Conservation (phyloP, 2,329 filamentous ascomycete genomes). For the Fonsecaea nubica region DNA sequence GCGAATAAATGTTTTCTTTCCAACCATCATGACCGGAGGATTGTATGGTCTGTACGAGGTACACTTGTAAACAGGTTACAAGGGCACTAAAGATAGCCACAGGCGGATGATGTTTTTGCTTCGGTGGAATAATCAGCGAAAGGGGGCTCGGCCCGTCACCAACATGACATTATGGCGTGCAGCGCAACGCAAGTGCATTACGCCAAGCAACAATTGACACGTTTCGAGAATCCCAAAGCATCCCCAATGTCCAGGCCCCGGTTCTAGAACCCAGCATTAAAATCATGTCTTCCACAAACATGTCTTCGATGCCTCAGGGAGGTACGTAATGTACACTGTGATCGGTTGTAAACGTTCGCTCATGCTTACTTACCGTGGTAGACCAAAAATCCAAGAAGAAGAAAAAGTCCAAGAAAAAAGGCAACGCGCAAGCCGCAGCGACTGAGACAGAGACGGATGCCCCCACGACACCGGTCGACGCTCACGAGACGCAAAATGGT, state of each 20-base stretch:
- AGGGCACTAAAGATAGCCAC: too few species aligned
- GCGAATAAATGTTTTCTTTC: neutral
- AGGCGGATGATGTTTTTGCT: neutral
- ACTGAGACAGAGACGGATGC: slow-evolving; percentile 1
- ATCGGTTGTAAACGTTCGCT: neutral
- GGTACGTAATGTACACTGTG: slow-evolving; percentile 19
- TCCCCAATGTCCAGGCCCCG: neutral
- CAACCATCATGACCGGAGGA: neutral
- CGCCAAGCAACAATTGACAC: slow-evolving; percentile 28
- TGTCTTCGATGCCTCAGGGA: slow-evolving; percentile 32
- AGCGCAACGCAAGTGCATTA: neutral
- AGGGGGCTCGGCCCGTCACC: slow-evolving; percentile 4
- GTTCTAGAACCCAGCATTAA: neutral
- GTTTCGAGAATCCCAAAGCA: slow-evolving; percentile 13
- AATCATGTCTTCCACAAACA: slow-evolving; percentile 31
- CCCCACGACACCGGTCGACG: slow-evolving; percentile 21
- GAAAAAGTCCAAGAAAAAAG: slow-evolving; percentile 40
- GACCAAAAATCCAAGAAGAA: slow-evolving; percentile 40
- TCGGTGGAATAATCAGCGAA: slow-evolving; percentile 18
- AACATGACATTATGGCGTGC: neutral
- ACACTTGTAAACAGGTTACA: too few species aligned
- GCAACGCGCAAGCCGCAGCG: slow-evolving; percentile 24
- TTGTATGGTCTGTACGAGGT: neutral
- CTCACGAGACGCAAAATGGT: slow-evolving; percentile 16
- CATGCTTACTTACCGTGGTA: slow-evolving; percentile 18